Evolutionary conservation across 192 early-diverging fungal species (phyloP).

Genomic region (Rhizophagus prolifer): DNA sequence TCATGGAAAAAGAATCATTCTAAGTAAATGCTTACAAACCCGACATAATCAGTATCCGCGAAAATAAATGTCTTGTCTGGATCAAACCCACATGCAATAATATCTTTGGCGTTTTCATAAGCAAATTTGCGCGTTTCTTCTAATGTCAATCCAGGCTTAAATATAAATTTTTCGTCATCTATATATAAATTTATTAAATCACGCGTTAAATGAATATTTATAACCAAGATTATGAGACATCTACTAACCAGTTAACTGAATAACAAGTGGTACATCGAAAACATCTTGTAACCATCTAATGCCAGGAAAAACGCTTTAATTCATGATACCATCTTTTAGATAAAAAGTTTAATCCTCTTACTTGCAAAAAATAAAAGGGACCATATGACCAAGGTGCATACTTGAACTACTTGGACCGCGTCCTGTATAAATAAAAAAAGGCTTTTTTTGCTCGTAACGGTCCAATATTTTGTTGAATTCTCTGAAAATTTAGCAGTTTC

Average conservation of each 20-base stretch:
- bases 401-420: slow-evolving; percentile 88
- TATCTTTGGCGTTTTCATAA: slow-evolving; percentile 84
- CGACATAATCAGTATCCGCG: slow-evolving; percentile 86
- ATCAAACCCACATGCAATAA: slow-evolving; percentile 93
- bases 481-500: slow-evolving; percentile 36
- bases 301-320: neutral
- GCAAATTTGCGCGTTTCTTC: slow-evolving; percentile 78
- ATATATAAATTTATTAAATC: neutral
- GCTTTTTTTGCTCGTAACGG: slow-evolving; percentile 92
- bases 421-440: slow-evolving; percentile 97
- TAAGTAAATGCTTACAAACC: slow-evolving; percentile 46
- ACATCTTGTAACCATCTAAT: slow-evolving; percentile 90
- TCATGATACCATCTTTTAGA: neutral
- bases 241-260: slow-evolving; percentile 80
- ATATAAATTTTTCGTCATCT: slow-evolving; percentile 99
- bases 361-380: slow-evolving; percentile 97
- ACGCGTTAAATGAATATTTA: neutral
- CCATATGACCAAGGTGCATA: slow-evolving; percentile 97
- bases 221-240: neutral
- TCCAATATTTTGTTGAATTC: slow-evolving; percentile 85
- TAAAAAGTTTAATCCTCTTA: slow-evolving; percentile 35
- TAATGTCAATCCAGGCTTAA: slow-evolving; percentile 84
- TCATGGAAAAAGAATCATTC: neutral
- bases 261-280: slow-evolving; percentile 92
- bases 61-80: slow-evolving; percentile 98